Conservation (phyloP, 1,284 basidiomycete species). For the Ceratobasidium sp. region DNA sequence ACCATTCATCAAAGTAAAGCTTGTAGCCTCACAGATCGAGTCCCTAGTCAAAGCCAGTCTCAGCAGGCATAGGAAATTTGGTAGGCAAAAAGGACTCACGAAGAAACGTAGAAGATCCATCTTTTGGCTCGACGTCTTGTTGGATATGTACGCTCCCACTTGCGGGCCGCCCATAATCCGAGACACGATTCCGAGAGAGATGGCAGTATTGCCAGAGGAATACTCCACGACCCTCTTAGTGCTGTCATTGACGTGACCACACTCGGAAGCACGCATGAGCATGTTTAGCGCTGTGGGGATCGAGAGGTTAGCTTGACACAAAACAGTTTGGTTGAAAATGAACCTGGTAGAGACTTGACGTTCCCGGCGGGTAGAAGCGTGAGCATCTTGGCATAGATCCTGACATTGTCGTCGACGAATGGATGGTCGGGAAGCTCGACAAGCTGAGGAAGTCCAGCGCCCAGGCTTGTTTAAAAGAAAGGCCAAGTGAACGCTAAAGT, state of each 20-base stretch:
- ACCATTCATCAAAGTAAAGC: background rate
- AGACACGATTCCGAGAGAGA: slow-evolving; percentile 28
- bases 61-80: background rate
- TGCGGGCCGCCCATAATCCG: slow-evolving; percentile 19
- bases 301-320: background rate
- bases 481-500: background rate
- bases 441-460: background rate
- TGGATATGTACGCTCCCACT: slow-evolving; percentile 36
- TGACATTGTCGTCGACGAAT: slow-evolving; percentile 20
- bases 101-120: slow-evolving; percentile 41
- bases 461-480: too few relatives aligned
- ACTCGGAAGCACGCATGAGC: slow-evolving; percentile 23
- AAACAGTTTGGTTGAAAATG: background rate
- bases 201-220: slow-evolving; percentile 34
- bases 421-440: slow-evolving; percentile 38
- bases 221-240: slow-evolving; percentile 32
- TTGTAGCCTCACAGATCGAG: slow-evolving; percentile 23
- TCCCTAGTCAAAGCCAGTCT: background rate
- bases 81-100: background rate
- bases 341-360: slow-evolving; percentile 31
- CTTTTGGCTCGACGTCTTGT: slow-evolving; percentile 36
- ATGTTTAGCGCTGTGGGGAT: slow-evolving; percentile 28
- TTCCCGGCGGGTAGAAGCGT: slow-evolving; percentile 32
- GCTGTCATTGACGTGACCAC: background rate
- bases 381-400: slow-evolving; percentile 40